A percentile compares a stretch with the other conserved stretches of the same genome.
These are phyloP conservation scores for Arthroderma sp. DNA, from an alignment of 2,329 filamentous ascomycete species.

Conservation along the genomic window DNA sequence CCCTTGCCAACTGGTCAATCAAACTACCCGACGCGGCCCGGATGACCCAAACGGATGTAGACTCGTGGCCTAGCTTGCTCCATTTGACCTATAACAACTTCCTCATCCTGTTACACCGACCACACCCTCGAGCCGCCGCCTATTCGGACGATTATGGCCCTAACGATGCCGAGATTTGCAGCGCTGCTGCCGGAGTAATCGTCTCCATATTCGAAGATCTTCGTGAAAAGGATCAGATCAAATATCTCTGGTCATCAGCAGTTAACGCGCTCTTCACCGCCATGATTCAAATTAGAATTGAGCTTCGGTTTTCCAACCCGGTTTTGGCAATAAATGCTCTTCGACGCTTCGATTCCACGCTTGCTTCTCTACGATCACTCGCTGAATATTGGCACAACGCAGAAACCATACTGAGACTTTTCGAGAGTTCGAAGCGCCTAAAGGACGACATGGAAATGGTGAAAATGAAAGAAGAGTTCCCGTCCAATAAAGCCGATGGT, in stretches of 20 bases:
- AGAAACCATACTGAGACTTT: constrained; percentile 30
- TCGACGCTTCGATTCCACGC: constrained; percentile 31
- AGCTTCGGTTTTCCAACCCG: constrained; percentile 33
- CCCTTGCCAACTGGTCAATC: constrained; percentile 30
- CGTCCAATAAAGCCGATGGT: constrained; percentile 11
- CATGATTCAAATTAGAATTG: constrained; percentile 35
- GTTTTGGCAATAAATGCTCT: constrained; percentile 33
- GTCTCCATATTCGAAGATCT: constrained; percentile 34
- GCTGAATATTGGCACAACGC: constrained; percentile 32
- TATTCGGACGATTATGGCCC: constrained; percentile 33
- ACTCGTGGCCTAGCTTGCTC: constrained; percentile 32
- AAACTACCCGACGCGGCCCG: constrained; percentile 29
- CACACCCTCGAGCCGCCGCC: constrained; percentile 30
- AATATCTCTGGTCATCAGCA: constrained; percentile 32
- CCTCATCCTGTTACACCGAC: constrained; percentile 32
- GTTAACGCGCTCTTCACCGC: constrained; percentile 34
- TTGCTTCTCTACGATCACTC: constrained; percentile 28
- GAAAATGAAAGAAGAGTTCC: constrained; percentile 19
- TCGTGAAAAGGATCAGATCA: constrained; percentile 28
- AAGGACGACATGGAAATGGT: constrained; percentile 28
- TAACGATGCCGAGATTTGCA: constrained; percentile 34
- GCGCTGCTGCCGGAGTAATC: constrained; percentile 31
- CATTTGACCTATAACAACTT: constrained; percentile 35
- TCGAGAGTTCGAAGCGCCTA: constrained; percentile 31
- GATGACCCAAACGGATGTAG: constrained; percentile 28